Evolutionary conservation across 1,284 basidiomycete species (phyloP).

Genomic region (Blastosporella zonata): DNA sequence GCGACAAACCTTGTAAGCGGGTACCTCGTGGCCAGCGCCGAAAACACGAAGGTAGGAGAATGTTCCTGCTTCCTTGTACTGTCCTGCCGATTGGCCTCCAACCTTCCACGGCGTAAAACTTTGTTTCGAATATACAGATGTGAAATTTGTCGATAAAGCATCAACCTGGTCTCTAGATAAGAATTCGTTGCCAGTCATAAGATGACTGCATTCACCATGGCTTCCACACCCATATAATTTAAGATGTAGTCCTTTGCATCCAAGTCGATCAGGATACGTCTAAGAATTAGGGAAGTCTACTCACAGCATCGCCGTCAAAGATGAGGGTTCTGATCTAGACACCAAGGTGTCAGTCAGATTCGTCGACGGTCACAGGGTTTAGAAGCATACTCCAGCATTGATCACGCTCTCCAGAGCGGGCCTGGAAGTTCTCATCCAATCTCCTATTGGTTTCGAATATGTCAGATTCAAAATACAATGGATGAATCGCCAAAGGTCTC

Average conservation of each 20-base stretch:
- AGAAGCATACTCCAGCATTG: conserved; percentile 49
- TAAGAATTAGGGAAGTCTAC: conserved; percentile 9
- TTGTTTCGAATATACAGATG: conserved; percentile 35
- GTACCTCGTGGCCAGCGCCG: conserved; percentile 52
- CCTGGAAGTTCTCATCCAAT: conserved; percentile 62
- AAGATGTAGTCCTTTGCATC: conserved; percentile 48
- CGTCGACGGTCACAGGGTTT: background rate
- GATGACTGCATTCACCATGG: conserved; percentile 44
- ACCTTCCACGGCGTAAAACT: conserved; percentile 49
- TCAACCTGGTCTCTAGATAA: conserved; percentile 30
- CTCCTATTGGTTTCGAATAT: conserved; percentile 32
- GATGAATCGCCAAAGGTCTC: background rate
- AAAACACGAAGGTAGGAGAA: conserved; percentile 59
- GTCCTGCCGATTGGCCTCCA: conserved; percentile 44
- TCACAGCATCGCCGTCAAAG: conserved; percentile 56
- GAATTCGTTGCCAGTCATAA: conserved; percentile 13
- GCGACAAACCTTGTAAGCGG: conserved; percentile 40
- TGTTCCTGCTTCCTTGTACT: conserved; percentile 59
- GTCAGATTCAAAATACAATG: background rate
- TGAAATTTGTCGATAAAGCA: conserved; percentile 40
- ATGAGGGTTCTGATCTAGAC: conserved; percentile 41
- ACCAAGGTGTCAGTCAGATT: background rate
- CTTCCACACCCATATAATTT: conserved; percentile 59
- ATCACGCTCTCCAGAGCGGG: conserved; percentile 57
- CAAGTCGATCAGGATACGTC: background rate